Conservation (phyloP, 805 yeast genomes). For the Saccharomycopsis capsularis region DNA sequence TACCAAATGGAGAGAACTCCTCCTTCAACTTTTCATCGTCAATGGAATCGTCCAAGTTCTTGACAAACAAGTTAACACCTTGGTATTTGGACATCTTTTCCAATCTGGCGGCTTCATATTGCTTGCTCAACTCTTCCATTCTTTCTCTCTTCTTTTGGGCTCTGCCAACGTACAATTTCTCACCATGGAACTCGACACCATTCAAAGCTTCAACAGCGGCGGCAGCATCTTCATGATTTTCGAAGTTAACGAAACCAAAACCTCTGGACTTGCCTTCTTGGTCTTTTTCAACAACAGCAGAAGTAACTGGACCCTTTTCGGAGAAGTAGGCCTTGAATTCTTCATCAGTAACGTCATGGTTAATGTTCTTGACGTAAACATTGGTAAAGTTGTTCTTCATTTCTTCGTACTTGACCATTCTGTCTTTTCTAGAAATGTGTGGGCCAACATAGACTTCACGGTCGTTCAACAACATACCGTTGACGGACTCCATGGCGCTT, state of each 20-base stretch:
- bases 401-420: slow-evolving; percentile 88
- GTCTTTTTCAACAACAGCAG: slow-evolving; percentile 73
- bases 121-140: slow-evolving; percentile 89
- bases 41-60: slow-evolving; percentile 90
- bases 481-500: slow-evolving; percentile 93
- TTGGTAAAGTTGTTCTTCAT: slow-evolving; percentile 91
- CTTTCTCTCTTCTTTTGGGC: slow-evolving; percentile 99
- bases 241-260: slow-evolving; percentile 92
- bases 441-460: slow-evolving; percentile 93
- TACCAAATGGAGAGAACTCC: slow-evolving; percentile 89
- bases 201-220: slow-evolving; percentile 89
- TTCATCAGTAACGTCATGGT: slow-evolving; percentile 58
- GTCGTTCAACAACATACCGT: slow-evolving; percentile 97
- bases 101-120: slow-evolving; percentile 84
- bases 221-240: slow-evolving; percentile 78
- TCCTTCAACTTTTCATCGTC: slow-evolving; percentile 88
- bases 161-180: slow-evolving; percentile 89
- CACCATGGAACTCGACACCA: slow-evolving; percentile 79
- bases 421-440: slow-evolving; percentile 87
- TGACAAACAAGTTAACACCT: slow-evolving; percentile 94
- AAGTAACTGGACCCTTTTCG: slow-evolving; percentile 73
- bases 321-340: slow-evolving; percentile 67
- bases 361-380: slow-evolving; percentile 89
- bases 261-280: slow-evolving; percentile 87
- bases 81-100: slow-evolving; percentile 92